Conservation (phyloP, 202 grass and related monocot species). For the Carex sylvatica region DNA sequence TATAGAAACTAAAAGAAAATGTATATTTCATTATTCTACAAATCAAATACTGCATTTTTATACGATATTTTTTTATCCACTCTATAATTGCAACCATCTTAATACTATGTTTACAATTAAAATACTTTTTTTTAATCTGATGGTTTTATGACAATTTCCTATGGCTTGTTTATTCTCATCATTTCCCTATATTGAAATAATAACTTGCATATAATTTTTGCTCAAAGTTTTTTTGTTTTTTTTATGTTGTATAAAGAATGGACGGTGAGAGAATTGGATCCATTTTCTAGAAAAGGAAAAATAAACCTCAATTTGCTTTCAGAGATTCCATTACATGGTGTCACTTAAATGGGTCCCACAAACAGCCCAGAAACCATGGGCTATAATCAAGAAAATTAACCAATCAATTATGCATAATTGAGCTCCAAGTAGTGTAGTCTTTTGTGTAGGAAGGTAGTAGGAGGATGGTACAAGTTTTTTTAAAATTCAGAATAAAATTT, state of each 20-base stretch:
- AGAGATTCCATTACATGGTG: constrained; percentile 14
- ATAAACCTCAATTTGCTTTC: constrained; percentile 22
- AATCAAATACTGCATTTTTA: too few species aligned
- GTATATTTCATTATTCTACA: background rate
- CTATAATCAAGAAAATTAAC: background rate
- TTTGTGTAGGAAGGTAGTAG: background rate
- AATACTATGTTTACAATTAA: too few species aligned
- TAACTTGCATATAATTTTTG: background rate
- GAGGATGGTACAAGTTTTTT: background rate
- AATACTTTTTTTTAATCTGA: too few species aligned
- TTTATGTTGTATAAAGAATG: background rate
- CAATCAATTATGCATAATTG: background rate
- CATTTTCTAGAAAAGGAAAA: constrained; percentile 23
- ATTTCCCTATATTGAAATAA: background rate
- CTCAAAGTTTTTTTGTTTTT: background rate
- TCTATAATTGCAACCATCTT: too few species aligned
- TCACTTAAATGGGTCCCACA: background rate
- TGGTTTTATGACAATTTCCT: too few species aligned
- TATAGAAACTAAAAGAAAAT: background rate
- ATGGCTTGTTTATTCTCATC: too few species aligned
- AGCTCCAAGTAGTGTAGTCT: background rate
- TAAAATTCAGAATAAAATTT: too few species aligned
- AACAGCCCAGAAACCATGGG: background rate
- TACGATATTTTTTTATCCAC: too few species aligned
- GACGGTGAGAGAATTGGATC: constrained; percentile 20